Evolutionary conservation across 2,329 filamentous ascomycete species (phyloP).

Genomic region (Diplodia mutila): DNA sequence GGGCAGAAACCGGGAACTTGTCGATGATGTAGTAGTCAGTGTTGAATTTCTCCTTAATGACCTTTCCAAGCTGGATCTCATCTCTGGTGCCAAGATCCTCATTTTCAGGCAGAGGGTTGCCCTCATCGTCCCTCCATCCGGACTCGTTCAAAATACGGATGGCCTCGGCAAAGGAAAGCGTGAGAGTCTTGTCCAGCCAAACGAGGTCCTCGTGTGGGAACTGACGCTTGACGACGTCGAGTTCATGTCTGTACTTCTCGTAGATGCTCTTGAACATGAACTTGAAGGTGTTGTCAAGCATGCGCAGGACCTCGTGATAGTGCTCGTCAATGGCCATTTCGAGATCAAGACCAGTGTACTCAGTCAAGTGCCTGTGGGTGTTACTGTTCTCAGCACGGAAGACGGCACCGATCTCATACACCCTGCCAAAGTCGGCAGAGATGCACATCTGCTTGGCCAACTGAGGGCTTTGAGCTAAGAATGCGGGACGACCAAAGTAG

Average conservation of each 20-base stretch:
- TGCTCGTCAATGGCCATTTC: constrained; percentile 90
- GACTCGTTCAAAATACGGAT: constrained; percentile 79
- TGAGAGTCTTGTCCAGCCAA: constrained; percentile 82
- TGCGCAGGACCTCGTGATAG: constrained; percentile 82
- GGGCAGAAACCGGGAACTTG: constrained; percentile 83
- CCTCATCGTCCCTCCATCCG: constrained; percentile 76
- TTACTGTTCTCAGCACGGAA: constrained; percentile 96
- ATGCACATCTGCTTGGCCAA: constrained; percentile 92
- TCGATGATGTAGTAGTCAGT: constrained; percentile 95
- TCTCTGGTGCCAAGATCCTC: constrained; percentile 85
- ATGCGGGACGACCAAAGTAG: constrained; percentile 86
- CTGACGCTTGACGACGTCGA: constrained; percentile 78
- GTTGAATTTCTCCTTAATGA: constrained; percentile 82
- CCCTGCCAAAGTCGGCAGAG: constrained; percentile 82
- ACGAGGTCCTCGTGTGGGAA: constrained; percentile 87
- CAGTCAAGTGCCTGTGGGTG: constrained; percentile 89
- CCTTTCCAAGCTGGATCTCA: constrained; percentile 80
- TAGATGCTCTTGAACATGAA: constrained; percentile 75
- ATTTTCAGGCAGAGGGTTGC: constrained; percentile 68
- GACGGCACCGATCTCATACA: constrained; percentile 88
- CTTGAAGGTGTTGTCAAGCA: constrained; percentile 82
- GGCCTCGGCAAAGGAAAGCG: constrained; percentile 78
- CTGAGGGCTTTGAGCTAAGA: constrained; percentile 89
- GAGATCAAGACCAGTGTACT: constrained; percentile 90
- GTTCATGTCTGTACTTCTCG: constrained; percentile 68